Percentiles rank a stretch among this genome's conserved stretches.
These are phyloP conservation scores for Naumovozyma baii DNA, from an alignment of 805 yeast genomes.

Conservation along the genomic window DNA sequence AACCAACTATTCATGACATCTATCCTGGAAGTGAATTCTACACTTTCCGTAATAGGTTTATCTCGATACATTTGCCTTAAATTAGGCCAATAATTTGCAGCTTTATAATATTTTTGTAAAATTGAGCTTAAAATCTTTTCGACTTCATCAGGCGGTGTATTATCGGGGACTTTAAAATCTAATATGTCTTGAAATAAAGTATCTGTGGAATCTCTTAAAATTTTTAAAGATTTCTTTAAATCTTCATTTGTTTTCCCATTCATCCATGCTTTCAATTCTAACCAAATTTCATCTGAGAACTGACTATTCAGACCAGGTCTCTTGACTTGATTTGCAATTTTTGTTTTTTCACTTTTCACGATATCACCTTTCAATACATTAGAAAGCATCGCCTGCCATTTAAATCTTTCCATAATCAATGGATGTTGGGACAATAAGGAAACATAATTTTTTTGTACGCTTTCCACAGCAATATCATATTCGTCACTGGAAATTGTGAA, in stretches of 20 bases:
- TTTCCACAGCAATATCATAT: not conserved
- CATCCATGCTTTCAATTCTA: slow-evolving; percentile 74
- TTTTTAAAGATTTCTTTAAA: slow-evolving; percentile 57
- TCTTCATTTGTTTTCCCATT: slow-evolving; percentile 77
- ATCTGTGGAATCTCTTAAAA: slow-evolving; percentile 65
- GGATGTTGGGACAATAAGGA: slow-evolving; percentile 25
- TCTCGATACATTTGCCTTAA: slow-evolving; percentile 67
- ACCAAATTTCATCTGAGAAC: slow-evolving; percentile 54
- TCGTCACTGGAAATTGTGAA: not conserved
- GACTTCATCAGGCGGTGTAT: slow-evolving; percentile 32
- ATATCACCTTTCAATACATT: slow-evolving; percentile 93
- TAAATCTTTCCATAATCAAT: slow-evolving; percentile 62
- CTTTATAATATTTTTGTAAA: slow-evolving; percentile 52
- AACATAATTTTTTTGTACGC: not conserved
- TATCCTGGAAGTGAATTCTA: slow-evolving; percentile 53
- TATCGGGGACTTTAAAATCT: slow-evolving; percentile 48
- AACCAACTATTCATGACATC: slow-evolving; percentile 81
- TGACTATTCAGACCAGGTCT: slow-evolving; percentile 21
- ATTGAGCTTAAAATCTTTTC: slow-evolving; percentile 44
- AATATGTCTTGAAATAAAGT: slow-evolving; percentile 59
- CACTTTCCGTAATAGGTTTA: slow-evolving; percentile 58
- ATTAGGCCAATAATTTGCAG: slow-evolving; percentile 74
- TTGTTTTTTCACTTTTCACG: slow-evolving; percentile 79
- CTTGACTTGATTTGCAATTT: slow-evolving; percentile 43
- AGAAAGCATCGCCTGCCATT: slow-evolving; percentile 92